Evolutionary conservation across 768 basidiomycete genomes (phyloP).

Genomic region (Leccinum uliginosum): DNA sequence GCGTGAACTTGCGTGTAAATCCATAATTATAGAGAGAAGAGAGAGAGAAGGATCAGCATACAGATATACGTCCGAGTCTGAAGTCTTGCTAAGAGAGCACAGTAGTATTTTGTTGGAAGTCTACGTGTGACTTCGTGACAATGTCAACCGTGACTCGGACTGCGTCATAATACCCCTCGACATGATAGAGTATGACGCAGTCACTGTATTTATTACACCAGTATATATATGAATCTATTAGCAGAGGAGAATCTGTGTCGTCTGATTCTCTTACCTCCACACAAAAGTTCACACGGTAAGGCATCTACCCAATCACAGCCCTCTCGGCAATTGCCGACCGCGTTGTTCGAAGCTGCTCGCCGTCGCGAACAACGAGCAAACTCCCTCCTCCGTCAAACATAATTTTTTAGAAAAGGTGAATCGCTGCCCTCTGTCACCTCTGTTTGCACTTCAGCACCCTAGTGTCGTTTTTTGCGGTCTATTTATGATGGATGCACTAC

Average conservation of each 20-base stretch:
- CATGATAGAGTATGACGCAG: no score
- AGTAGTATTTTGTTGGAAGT: no score
- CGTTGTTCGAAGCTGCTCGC: slow-evolving; percentile 19
- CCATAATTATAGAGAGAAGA: not conserved
- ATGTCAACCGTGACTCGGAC: no score
- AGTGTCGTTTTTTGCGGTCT: not conserved
- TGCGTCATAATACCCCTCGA: no score
- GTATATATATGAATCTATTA: no score
- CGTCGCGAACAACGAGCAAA: slow-evolving; percentile 34
- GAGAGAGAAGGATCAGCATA: no score
- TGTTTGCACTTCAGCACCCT: not conserved
- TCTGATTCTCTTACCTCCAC: no score
- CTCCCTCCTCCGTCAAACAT: slow-evolving; percentile 11
- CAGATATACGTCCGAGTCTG: not conserved
- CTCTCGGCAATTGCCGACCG: slow-evolving; percentile 27
- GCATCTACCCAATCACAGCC: no score
- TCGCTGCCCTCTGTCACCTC: not conserved
- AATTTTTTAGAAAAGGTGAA: slow-evolving; percentile 21
- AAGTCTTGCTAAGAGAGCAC: not conserved
- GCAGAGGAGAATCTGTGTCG: no score
- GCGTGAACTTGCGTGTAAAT: not conserved
- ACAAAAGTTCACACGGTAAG: no score
- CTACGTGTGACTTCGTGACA: no score
- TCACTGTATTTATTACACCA: no score
- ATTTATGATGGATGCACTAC: slow-evolving; percentile 28